phyloP scores from a whole-genome alignment of 2,329 filamentous ascomycete genomes.

The Thielaviopsis punctulata region DNA sequence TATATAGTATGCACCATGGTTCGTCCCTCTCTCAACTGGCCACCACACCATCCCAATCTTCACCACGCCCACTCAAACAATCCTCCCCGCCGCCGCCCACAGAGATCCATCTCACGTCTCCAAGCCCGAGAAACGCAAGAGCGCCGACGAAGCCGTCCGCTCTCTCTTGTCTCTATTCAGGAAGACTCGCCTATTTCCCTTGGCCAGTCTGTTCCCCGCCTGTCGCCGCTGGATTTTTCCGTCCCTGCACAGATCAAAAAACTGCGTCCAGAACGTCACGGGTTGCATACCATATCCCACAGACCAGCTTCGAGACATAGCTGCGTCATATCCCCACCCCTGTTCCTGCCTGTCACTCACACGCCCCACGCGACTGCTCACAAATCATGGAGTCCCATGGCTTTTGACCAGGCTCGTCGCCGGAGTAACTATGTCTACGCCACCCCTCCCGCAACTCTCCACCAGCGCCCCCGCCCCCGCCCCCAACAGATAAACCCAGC shows the following conservation, averaged over 20 bases:
- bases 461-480: background rate
- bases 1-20: background rate
- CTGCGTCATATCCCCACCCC: background rate
- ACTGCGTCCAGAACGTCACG: too few species aligned
- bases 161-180: background rate
- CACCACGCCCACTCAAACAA: background rate
- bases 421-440: background rate
- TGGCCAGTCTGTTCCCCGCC: background rate
- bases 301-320: background rate
- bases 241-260: background rate
- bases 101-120: background rate
- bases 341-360: background rate
- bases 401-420: background rate
- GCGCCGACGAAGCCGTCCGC: background rate
- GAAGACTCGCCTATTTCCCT: background rate
- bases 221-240: background rate
- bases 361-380: background rate
- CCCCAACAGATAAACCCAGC: background rate
- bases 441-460: background rate
- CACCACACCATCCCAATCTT: background rate
- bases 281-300: too few species aligned
- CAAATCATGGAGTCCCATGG: background rate
- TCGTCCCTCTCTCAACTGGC: background rate
- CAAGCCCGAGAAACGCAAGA: background rate
- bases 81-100: too few species aligned